A percentile compares a stretch with the other conserved stretches of the same genome.
Conservation (phyloP, 2,329 filamentous ascomycete species). For the Fusarium sp. region DNA sequence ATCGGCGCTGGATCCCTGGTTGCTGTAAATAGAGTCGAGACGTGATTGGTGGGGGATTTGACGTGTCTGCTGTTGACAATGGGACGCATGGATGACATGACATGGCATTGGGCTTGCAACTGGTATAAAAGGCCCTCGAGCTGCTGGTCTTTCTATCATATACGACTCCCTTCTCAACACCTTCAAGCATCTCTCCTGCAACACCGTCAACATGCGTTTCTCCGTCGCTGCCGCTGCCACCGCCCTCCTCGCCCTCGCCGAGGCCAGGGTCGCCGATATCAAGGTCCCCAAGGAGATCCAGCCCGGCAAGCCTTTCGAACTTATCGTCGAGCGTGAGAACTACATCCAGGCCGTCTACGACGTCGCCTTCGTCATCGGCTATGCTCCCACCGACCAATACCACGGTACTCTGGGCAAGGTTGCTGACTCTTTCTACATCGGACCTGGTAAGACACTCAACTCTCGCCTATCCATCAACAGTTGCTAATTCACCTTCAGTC, state of each 20-base stretch:
- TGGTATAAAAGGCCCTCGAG: neutral
- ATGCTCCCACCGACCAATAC: conserved; percentile 41
- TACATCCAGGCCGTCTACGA: conserved; percentile 60
- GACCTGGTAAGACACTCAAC: conserved; percentile 43
- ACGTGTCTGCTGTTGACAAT: conserved; percentile 2
- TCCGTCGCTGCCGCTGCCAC: conserved; percentile 43
- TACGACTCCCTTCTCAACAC: neutral
- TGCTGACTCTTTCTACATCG: conserved; percentile 50
- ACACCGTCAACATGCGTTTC: conserved; percentile 40
- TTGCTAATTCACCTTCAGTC: conserved; percentile 6
- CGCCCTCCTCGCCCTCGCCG: conserved; percentile 45
- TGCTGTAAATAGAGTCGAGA: conserved; percentile 23
- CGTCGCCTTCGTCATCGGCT: conserved; percentile 58
- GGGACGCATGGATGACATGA: conserved; percentile 8
- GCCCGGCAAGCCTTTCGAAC: conserved; percentile 52
- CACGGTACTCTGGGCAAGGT: conserved; percentile 46
- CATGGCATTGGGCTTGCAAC: neutral
- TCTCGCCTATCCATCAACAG: neutral
- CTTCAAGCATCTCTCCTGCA: neutral
- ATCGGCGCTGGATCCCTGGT: conserved; percentile 11
- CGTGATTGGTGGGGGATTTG: neutral
- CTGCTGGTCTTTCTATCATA: neutral
- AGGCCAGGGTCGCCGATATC: conserved; percentile 58
- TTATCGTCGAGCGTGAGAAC: conserved; percentile 54
- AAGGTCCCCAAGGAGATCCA: conserved; percentile 54